These are phyloP conservation scores for Pleomassaria siparia DNA, from an alignment of 2,329 filamentous ascomycete species.

Conservation along the genomic window DNA sequence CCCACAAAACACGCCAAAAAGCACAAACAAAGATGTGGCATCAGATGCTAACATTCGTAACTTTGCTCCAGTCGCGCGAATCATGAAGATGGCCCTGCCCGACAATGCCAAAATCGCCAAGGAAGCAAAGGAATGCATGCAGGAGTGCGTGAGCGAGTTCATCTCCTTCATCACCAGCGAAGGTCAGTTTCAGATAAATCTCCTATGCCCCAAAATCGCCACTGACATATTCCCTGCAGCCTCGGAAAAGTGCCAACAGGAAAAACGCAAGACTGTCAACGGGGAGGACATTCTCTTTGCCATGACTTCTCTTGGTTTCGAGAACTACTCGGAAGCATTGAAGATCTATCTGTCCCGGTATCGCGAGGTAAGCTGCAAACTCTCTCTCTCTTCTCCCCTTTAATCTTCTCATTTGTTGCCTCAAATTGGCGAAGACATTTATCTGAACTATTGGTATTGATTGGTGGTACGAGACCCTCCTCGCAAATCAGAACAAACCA, in stretches of 20 bases:
- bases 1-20: slow-evolving; percentile 30
- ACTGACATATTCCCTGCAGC: slow-evolving; percentile 56
- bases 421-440: slow-evolving; percentile 44
- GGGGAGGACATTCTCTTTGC: slow-evolving; percentile 98
- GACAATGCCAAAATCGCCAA: slow-evolving; percentile 99
- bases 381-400: slow-evolving; percentile 28
- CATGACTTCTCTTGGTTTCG: slow-evolving; percentile 98
- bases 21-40: slow-evolving; percentile 40
- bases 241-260: slow-evolving; percentile 98
- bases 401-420: slow-evolving; percentile 40
- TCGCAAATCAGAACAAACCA: slow-evolving; percentile 67
- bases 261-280: slow-evolving; percentile 99
- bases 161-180: slow-evolving; percentile 99
- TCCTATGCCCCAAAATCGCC: slow-evolving; percentile 3
- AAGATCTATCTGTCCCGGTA: slow-evolving; percentile 99
- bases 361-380: slow-evolving; percentile 76
- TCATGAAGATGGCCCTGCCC: slow-evolving; percentile 97
- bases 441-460: slow-evolving; percentile 55
- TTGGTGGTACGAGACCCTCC: slow-evolving; percentile 70
- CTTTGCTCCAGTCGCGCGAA: slow-evolving; percentile 93
- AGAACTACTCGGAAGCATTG: slow-evolving; percentile 96
- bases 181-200: slow-evolving; percentile 62
- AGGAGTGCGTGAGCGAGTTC: slow-evolving; percentile 99
- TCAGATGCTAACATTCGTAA: slow-evolving; percentile 93
- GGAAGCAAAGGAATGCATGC: slow-evolving; percentile 99